Evolutionary conservation across 768 basidiomycete species (phyloP).

Genomic region (Trametes meyenii): DNA sequence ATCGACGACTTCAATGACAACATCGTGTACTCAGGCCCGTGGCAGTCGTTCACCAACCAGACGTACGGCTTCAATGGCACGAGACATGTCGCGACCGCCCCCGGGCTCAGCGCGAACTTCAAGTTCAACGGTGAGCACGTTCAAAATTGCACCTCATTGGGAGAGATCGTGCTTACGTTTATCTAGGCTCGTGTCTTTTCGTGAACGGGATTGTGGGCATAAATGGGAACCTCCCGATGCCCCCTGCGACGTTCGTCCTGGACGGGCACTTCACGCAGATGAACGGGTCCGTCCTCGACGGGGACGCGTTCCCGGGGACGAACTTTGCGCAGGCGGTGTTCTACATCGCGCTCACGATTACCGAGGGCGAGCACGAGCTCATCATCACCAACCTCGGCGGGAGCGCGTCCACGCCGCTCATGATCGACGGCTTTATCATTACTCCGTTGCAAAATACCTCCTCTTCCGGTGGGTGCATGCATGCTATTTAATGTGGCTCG

Average conservation of each 20-base stretch:
- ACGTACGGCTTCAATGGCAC: conserved; percentile 7
- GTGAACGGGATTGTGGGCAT: not conserved
- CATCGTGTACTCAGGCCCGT: not conserved
- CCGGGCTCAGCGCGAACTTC: conserved; percentile 13
- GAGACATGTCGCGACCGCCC: conserved; percentile 4
- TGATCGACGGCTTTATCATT: conserved; percentile 2
- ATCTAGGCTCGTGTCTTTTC: not conserved
- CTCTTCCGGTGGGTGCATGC: not conserved
- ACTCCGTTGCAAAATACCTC: not conserved
- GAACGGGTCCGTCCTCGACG: not conserved
- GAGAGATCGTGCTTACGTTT: not conserved
- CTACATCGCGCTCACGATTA: conserved; percentile 4
- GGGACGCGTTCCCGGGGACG: not conserved
- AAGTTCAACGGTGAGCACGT: conserved; percentile 7
- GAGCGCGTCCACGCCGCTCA: not conserved
- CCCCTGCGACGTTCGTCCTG: conserved; percentile 11
- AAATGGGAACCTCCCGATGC: conserved; percentile 1
- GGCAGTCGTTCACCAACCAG: conserved; percentile 9
- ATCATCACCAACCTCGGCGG: conserved; percentile 9
- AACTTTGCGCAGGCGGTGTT: not conserved
- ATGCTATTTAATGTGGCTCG: too few relatives aligned
- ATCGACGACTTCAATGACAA: not conserved
- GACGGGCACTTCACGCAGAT: conserved; percentile 12
- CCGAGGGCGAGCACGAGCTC: conserved; percentile 10
- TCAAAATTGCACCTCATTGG: too few relatives aligned